Evolutionary conservation across 306 rosid genomes (phyloP).

Genomic region (Parietaria judaica): DNA sequence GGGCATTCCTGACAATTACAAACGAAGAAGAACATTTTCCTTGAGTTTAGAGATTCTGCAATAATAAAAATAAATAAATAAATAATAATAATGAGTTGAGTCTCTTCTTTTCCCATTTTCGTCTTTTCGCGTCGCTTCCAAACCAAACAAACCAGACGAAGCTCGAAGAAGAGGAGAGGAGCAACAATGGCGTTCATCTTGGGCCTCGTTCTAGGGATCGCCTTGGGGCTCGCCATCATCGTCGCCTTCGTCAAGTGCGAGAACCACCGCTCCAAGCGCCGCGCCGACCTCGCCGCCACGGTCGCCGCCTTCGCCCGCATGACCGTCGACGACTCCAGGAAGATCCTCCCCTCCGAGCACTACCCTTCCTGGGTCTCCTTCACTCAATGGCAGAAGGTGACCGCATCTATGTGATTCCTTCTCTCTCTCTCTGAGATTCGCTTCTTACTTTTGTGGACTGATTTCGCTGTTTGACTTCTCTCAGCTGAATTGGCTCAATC

Average conservation of each 20-base stretch:
- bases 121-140: not conserved
- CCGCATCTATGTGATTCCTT: not conserved
- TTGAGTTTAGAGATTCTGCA: no score
- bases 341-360: constrained; percentile 60
- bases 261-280: constrained; percentile 54
- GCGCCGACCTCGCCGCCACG: constrained; percentile 63
- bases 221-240: constrained; percentile 49
- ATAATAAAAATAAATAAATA: no score
- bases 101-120: not conserved
- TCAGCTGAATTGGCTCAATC: constrained; percentile 79
- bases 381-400: constrained; percentile 69
- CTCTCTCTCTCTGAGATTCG: constrained; percentile 16
- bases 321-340: constrained; percentile 83
- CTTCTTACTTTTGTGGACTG: not conserved
- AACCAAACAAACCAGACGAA: not conserved
- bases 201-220: constrained; percentile 60
- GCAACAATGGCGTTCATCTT: constrained; percentile 60
- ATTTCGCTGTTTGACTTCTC: constrained; percentile 4
- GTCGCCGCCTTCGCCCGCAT: constrained; percentile 74
- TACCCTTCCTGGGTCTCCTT: constrained; percentile 96
- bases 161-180: no score
- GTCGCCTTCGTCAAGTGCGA: constrained; percentile 58
- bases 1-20: no score
- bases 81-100: no score
- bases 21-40: no score